A percentile compares a stretch with the other conserved stretches of the same genome.
phyloP scores from a whole-genome alignment of 108 stramenopile genomes.

The Skeletonema potamos region DNA sequence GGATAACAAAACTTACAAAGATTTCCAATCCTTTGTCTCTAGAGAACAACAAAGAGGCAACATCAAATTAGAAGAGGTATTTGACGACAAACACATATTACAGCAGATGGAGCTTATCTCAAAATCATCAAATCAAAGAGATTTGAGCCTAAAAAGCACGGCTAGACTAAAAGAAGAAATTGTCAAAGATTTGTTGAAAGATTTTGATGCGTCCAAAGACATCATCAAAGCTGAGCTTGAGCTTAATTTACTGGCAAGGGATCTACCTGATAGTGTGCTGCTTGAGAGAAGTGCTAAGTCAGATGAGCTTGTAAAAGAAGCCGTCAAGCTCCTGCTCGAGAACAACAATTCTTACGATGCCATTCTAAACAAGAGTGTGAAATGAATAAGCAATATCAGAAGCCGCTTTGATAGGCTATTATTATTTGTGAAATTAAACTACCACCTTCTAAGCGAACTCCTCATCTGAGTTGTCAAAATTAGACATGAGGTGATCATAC shows the following conservation, averaged over 20 bases:
- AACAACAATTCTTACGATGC: not conserved
- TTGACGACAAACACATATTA: not conserved
- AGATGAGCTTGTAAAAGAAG: not conserved
- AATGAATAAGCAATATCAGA: not conserved
- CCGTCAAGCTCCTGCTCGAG: not conserved
- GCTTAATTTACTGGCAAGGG: not conserved
- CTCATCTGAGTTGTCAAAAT: conserved; percentile 19
- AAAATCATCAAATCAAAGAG: not conserved
- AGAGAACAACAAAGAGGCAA: not conserved
- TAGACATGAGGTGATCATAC: conserved; percentile 41
- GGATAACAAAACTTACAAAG: not conserved
- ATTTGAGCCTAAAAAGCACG: not conserved
- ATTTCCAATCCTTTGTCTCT: not conserved
- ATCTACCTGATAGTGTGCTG: not conserved
- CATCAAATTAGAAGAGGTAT: not conserved
- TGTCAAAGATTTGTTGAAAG: not conserved
- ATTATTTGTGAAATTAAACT: not conserved
- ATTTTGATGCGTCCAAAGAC: not conserved
- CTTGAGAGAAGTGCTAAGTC: not conserved
- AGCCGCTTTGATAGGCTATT: not conserved
- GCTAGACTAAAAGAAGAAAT: not conserved
- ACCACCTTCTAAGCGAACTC: not conserved
- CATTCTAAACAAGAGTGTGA: not conserved
- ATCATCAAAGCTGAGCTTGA: not conserved
- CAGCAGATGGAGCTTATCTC: not conserved